These are phyloP conservation scores for Tilletia horrida DNA, from an alignment of 1,284 basidiomycete genomes.

Conservation along the genomic window DNA sequence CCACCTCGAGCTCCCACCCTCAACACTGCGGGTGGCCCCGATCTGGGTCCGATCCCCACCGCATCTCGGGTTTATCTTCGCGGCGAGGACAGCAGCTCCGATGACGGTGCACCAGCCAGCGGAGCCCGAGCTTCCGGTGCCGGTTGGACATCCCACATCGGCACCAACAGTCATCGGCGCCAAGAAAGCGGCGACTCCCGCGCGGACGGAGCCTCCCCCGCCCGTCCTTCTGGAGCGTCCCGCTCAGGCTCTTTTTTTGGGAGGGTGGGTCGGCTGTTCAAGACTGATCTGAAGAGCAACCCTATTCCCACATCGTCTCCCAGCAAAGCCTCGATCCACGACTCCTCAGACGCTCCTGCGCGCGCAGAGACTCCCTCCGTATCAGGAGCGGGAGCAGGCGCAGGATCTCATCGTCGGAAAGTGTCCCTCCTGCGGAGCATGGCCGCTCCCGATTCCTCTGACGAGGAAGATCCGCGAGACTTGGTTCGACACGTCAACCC, in stretches of 20 bases:
- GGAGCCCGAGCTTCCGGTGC: slow-evolving; percentile 6
- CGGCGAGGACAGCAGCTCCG: slow-evolving; percentile 17
- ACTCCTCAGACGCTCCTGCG: slow-evolving; percentile 10
- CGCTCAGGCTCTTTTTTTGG: slow-evolving; percentile 44
- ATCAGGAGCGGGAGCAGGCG: not conserved
- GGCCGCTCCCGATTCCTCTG: slow-evolving; percentile 38
- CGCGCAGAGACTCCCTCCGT: slow-evolving; percentile 32
- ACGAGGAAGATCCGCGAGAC: slow-evolving; percentile 40
- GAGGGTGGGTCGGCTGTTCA: slow-evolving; percentile 49
- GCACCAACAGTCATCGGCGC: slow-evolving; percentile 24
- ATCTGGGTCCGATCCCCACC: slow-evolving; percentile 31
- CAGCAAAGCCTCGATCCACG: slow-evolving; percentile 3
- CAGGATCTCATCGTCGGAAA: not conserved
- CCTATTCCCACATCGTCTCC: slow-evolving; percentile 2
- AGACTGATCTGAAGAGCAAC: slow-evolving; percentile 41
- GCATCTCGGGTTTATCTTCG: slow-evolving; percentile 28
- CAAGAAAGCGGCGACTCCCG: slow-evolving; percentile 31
- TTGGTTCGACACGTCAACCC: slow-evolving; percentile 48
- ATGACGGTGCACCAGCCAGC: slow-evolving; percentile 20
- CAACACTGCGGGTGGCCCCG: slow-evolving; percentile 34
- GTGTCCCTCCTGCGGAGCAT: slow-evolving; percentile 8
- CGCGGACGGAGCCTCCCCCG: slow-evolving; percentile 2
- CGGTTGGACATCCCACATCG: slow-evolving; percentile 17
- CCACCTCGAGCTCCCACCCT: slow-evolving; percentile 40
- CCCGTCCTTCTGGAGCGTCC: slow-evolving; percentile 21